Conservation (phyloP, 78 protist species). For the Polysphondylium violaceum region DNA sequence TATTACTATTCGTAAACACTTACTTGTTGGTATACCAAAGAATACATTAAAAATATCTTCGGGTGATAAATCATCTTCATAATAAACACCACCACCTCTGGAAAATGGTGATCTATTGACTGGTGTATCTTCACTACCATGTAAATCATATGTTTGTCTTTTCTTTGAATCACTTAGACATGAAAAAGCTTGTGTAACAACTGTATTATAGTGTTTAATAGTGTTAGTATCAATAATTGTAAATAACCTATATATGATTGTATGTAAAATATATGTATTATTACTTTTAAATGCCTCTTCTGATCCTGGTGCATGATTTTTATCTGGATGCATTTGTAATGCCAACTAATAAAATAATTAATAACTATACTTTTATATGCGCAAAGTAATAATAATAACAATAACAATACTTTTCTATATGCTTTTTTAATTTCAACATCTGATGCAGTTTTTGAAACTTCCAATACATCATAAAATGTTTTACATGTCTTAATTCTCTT, state of each 20-base stretch:
- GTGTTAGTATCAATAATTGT: neutral
- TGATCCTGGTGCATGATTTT: slow-evolving; percentile 85
- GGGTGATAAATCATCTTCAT: slow-evolving; percentile 58
- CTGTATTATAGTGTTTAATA: too few relatives aligned
- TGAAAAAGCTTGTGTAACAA: slow-evolving; percentile 69
- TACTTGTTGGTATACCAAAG: slow-evolving; percentile 68
- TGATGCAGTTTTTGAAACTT: slow-evolving; percentile 52
- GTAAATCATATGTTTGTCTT: slow-evolving; percentile 66
- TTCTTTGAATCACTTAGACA: slow-evolving; percentile 48
- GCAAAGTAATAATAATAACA: neutral
- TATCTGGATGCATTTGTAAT: slow-evolving; percentile 84
- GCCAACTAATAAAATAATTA: slow-evolving; percentile 38
- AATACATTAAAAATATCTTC: slow-evolving; percentile 72
- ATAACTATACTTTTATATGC: neutral
- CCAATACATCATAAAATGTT: slow-evolving; percentile 73
- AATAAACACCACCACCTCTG: slow-evolving; percentile 29
- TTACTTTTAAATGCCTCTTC: slow-evolving; percentile 87
- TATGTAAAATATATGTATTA: slow-evolving; percentile 4
- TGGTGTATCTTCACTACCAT: slow-evolving; percentile 50
- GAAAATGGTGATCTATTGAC: slow-evolving; percentile 36
- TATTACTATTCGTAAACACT: neutral
- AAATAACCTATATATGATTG: neutral
- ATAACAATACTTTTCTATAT: slow-evolving; percentile 44
- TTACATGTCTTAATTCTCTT: slow-evolving; percentile 70
- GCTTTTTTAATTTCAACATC: slow-evolving; percentile 73